phyloP scores from a whole-genome alignment of 1,284 basidiomycete genomes.

The Fomitopsis betulina region DNA sequence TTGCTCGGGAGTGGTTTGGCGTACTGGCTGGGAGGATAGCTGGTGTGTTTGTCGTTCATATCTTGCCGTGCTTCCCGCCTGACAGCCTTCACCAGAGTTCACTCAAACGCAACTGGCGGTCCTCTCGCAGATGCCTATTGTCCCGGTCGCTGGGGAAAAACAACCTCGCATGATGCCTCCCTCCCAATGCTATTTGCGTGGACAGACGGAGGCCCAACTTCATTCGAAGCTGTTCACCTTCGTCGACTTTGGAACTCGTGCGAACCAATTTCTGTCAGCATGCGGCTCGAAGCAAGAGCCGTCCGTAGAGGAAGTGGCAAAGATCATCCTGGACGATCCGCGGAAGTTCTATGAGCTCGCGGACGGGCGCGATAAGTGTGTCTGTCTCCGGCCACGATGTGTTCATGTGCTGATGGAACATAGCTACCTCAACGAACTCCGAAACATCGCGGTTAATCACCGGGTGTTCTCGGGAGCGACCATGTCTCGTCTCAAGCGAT shows the following conservation, averaged over 20 bases:
- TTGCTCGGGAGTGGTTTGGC: constrained; percentile 72
- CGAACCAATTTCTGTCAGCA: constrained; percentile 81
- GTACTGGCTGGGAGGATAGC: constrained; percentile 73
- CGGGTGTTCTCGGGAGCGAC: constrained; percentile 55
- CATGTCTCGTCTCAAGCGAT: constrained; percentile 59
- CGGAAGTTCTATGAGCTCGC: constrained; percentile 65
- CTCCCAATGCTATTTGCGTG: constrained; percentile 65
- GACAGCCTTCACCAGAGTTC: constrained; percentile 42
- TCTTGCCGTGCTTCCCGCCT: neutral
- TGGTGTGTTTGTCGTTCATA: constrained; percentile 35
- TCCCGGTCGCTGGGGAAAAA: constrained; percentile 40
- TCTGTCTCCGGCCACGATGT: neutral
- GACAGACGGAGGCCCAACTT: constrained; percentile 46
- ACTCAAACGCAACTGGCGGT: constrained; percentile 38
- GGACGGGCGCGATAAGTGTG: constrained; percentile 60
- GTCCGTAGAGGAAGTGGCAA: constrained; percentile 75
- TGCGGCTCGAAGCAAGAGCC: constrained; percentile 91
- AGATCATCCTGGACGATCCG: constrained; percentile 63
- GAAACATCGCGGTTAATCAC: constrained; percentile 80
- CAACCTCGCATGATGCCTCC: constrained; percentile 50
- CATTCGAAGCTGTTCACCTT: constrained; percentile 83
- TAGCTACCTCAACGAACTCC: constrained; percentile 81
- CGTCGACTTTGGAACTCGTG: constrained; percentile 83
- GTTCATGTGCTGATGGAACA: neutral
- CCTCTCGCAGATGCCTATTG: constrained; percentile 49